A percentile compares a stretch with the other conserved stretches of the same genome.
Conservation (phyloP, 2,329 filamentous ascomycete genomes). For the Knoxdaviesia capensis region DNA sequence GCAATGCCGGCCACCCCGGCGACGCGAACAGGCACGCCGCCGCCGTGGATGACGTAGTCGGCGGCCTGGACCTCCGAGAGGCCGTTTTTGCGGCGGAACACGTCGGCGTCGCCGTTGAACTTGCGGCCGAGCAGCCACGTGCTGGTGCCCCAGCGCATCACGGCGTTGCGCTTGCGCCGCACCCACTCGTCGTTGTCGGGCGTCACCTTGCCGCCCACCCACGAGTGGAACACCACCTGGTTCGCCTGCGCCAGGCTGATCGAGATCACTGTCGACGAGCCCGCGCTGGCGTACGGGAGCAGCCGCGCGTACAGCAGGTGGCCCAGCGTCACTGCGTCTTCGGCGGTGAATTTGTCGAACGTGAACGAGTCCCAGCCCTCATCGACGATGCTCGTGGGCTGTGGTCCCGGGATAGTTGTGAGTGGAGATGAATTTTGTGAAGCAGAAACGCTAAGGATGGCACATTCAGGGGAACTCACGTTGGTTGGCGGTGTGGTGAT, state of each 20-base stretch:
- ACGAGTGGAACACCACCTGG: conserved; percentile 50
- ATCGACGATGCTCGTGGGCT: too few species aligned
- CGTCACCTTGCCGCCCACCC: conserved; percentile 42
- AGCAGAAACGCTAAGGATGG: too few species aligned
- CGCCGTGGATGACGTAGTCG: conserved; percentile 60
- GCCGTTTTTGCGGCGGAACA: conserved; percentile 44
- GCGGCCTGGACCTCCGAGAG: conserved; percentile 33
- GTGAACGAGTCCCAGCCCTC: conserved; percentile 26
- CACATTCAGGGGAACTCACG: too few species aligned
- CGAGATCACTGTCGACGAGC: conserved; percentile 37
- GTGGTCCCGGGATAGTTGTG: too few species aligned
- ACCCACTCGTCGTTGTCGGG: conserved; percentile 59
- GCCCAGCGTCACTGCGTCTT: conserved; percentile 46
- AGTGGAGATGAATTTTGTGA: too few species aligned
- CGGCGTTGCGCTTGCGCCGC: conserved; percentile 48
- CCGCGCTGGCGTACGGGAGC: conserved; percentile 20
- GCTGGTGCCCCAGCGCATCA: conserved; percentile 47
- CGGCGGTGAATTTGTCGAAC: conserved; percentile 34
- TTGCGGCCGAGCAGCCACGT: conserved; percentile 56
- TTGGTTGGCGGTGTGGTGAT: too few species aligned
- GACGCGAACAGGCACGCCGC: conserved; percentile 53
- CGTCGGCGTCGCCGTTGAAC: conserved; percentile 39
- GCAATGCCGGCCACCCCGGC: conserved; percentile 56
- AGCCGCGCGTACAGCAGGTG: conserved; percentile 44
- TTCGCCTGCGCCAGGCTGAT: conserved; percentile 37